These are phyloP conservation scores for Udeniomyces megalosporus DNA, from an alignment of 768 basidiomycete species.

Conservation along the genomic window DNA sequence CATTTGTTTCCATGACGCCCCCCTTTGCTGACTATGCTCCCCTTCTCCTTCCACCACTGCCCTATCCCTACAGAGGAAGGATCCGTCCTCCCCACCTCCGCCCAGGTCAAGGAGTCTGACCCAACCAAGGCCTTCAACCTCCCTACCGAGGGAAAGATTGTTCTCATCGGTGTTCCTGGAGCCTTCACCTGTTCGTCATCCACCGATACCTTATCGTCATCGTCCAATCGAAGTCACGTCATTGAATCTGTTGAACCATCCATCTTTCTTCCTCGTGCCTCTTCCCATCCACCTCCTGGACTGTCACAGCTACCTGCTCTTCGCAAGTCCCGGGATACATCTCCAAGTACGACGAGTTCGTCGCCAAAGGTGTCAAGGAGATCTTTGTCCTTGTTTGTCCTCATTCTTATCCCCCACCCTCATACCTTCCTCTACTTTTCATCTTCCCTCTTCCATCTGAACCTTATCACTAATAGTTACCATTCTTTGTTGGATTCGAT, in stretches of 20 bases:
- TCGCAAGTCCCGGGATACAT: conserved; percentile 13
- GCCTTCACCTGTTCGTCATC: neutral
- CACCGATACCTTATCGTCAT: neutral
- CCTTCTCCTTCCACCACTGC: neutral
- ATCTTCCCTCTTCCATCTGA: no score
- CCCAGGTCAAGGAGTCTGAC: conserved; percentile 14
- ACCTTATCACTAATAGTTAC: neutral
- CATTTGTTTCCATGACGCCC: neutral
- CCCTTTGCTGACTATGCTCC: neutral
- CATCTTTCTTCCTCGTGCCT: neutral
- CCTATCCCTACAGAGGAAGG: neutral
- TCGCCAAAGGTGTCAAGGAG: conserved; percentile 12
- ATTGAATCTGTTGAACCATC: neutral
- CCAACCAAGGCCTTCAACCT: conserved; percentile 4
- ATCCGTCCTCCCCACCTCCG: conserved; percentile 1
- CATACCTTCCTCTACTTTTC: no score
- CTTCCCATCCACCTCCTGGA: neutral
- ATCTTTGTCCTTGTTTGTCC: neutral
- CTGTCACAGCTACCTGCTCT: conserved; percentile 1
- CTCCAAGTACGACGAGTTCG: conserved; percentile 8
- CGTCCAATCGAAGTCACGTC: neutral
- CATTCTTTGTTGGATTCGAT: neutral
- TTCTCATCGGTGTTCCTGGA: conserved; percentile 14
- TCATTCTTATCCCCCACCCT: neutral
- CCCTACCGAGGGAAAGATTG: conserved; percentile 13